Percentiles rank a stretch among this genome's conserved stretches.
phyloP scores from a whole-genome alignment of 2,329 filamentous ascomycete genomes.

The Alternaria dauci region DNA sequence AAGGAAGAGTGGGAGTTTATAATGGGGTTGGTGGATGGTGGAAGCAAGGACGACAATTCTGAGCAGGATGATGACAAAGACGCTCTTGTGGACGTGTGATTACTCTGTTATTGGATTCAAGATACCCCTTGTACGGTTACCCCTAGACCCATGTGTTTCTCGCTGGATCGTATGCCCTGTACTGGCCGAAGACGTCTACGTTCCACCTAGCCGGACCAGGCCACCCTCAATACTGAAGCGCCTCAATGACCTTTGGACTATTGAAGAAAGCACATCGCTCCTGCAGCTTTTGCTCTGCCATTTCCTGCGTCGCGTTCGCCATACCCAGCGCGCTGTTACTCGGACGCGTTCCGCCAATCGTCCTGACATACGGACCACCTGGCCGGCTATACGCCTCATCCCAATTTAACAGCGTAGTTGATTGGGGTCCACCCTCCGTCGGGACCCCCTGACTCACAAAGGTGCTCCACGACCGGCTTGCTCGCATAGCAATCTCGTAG shows the following conservation, averaged over 20 bases:
- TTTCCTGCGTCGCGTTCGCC: conserved; percentile 34
- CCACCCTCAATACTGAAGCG: conserved; percentile 41
- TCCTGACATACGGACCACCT: conserved; percentile 33
- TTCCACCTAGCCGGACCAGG: neutral
- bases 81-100: neutral
- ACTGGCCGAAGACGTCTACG: neutral
- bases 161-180: neutral
- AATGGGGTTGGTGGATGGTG: conserved; percentile 57
- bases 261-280: conserved; percentile 61
- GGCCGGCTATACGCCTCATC: conserved; percentile 46
- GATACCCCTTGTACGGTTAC: neutral
- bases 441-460: conserved; percentile 54
- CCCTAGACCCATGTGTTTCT: neutral
- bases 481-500: conserved; percentile 50
- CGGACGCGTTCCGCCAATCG: conserved; percentile 56
- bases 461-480: conserved; percentile 59
- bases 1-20: conserved; percentile 72
- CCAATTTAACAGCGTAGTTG: conserved; percentile 43
- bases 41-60: conserved; percentile 5
- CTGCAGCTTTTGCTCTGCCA: conserved; percentile 52
- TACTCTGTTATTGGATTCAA: neutral
- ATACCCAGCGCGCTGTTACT: conserved; percentile 55
- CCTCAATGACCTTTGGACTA: conserved; percentile 54
- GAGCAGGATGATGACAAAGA: conserved; percentile 1
- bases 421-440: conserved; percentile 24